Conservation (phyloP, 2,329 filamentous ascomycete species). For the Nannizziopsis arthrosporioides region DNA sequence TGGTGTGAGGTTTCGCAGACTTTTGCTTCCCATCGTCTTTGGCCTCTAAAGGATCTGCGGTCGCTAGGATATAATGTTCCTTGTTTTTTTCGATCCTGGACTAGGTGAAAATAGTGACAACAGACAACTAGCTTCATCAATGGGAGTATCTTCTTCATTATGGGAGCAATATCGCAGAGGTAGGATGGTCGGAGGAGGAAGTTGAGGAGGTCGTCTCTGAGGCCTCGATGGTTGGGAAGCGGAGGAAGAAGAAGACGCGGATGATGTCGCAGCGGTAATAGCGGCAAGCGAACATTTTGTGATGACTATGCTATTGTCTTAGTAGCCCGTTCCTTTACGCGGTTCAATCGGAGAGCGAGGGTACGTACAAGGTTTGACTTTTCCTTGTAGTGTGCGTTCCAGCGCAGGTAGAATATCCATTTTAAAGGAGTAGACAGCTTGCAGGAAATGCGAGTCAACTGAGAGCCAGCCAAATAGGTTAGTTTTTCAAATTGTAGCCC, state of each 20-base stretch:
- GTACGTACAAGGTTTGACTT: constrained; percentile 64
- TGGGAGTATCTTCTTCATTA: constrained; percentile 31
- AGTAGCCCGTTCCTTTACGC: neutral
- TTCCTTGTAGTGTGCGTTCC: constrained; percentile 72
- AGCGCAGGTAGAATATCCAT: constrained; percentile 75
- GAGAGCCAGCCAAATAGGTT: constrained; percentile 10
- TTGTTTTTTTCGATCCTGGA: constrained; percentile 34
- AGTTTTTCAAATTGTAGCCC: neutral
- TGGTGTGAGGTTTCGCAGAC: constrained; percentile 18
- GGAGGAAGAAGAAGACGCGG: constrained; percentile 12
- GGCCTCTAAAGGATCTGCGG: constrained; percentile 25
- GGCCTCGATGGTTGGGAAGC: constrained; percentile 29
- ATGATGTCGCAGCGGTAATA: constrained; percentile 28
- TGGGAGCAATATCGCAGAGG: constrained; percentile 39
- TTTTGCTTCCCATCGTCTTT: constrained; percentile 13
- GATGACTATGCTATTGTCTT: constrained; percentile 46
- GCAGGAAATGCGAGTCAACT: constrained; percentile 77
- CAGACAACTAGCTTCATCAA: constrained; percentile 36
- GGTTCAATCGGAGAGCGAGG: neutral
- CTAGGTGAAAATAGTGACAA: constrained; percentile 34
- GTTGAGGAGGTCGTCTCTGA: constrained; percentile 31
- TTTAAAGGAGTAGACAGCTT: constrained; percentile 69
- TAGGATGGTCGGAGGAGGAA: constrained; percentile 35
- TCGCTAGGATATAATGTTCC: constrained; percentile 39
- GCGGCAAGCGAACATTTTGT: constrained; percentile 51